Evolutionary conservation across 495 filamentous ascomycete species (phyloP).

Genomic region (Durotheca rogersii): DNA sequence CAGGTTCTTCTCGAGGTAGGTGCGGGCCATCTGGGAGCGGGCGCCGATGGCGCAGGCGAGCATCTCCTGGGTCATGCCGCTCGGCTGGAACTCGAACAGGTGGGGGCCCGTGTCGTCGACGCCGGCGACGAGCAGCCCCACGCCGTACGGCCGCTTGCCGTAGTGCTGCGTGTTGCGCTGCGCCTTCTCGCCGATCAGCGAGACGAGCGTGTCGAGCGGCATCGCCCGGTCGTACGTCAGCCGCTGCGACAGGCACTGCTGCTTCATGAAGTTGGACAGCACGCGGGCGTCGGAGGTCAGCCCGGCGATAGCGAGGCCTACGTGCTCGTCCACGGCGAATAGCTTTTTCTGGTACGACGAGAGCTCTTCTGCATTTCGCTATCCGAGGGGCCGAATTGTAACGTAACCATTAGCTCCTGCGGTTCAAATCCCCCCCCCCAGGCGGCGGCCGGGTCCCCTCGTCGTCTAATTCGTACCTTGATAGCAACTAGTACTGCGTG

Average conservation of each 20-base stretch:
- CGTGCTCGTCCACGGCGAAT: constrained; percentile 93
- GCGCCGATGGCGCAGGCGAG: constrained; percentile 92
- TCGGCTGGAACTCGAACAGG: constrained; percentile 97
- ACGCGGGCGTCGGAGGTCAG: constrained; percentile 98
- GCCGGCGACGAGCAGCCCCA: constrained; percentile 88
- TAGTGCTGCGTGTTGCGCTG: constrained; percentile 98
- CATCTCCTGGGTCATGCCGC: constrained; percentile 96
- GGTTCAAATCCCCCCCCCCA: too few relatives aligned
- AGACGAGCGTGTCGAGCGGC: constrained; percentile 80
- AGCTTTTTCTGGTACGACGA: constrained; percentile 99
- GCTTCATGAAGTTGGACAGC: constrained; percentile 99
- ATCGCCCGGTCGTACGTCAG: constrained; percentile 95
- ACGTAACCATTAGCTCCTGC: constrained; percentile 6
- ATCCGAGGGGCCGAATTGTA: too few relatives aligned
- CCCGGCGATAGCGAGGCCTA: constrained; percentile 92
- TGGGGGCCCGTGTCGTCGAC: constrained; percentile 92
- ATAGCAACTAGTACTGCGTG: constrained; percentile 93
- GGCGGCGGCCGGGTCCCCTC: neutral
- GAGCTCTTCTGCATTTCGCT: constrained; percentile 99
- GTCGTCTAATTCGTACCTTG: constrained; percentile 65
- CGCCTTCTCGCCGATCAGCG: constrained; percentile 90
- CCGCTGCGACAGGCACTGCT: constrained; percentile 91
- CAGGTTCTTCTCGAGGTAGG: constrained; percentile 89
- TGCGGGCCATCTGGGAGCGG: constrained; percentile 93
- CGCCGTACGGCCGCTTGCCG: constrained; percentile 94